Evolutionary conservation across 1,284 basidiomycete species (phyloP).

Genomic region (Termitomyces sp.): DNA sequence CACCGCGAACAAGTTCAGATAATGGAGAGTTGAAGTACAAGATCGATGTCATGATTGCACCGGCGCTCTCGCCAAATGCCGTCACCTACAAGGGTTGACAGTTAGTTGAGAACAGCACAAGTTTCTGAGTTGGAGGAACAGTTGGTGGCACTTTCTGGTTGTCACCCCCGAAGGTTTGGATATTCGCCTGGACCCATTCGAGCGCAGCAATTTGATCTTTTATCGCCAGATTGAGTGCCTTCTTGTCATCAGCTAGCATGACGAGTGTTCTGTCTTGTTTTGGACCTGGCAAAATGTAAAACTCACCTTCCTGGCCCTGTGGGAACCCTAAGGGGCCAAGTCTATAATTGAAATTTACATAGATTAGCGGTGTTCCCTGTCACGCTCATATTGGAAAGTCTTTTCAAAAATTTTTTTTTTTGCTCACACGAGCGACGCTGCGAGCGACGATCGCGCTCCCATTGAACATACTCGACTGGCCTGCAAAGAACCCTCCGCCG

Average conservation of each 20-base stretch:
- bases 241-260: constrained; percentile 20
- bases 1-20: constrained; percentile 35
- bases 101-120: neutral
- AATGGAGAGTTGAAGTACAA: constrained; percentile 39
- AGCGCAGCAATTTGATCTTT: constrained; percentile 41
- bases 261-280: neutral
- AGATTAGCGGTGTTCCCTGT: constrained; percentile 49
- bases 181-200: constrained; percentile 45
- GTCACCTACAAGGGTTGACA: constrained; percentile 34
- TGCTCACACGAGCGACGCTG: constrained; percentile 37
- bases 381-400: neutral
- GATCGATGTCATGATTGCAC: constrained; percentile 38
- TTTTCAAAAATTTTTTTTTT: neutral
- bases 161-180: constrained; percentile 44
- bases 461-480: constrained; percentile 32
- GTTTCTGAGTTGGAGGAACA: neutral
- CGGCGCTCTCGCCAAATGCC: constrained; percentile 51
- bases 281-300: neutral
- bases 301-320: constrained; percentile 38
- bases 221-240: constrained; percentile 39
- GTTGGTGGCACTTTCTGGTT: constrained; percentile 30
- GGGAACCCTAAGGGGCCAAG: constrained; percentile 48
- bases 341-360: constrained; percentile 55
- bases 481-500: constrained; percentile 33
- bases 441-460: constrained; percentile 39